phyloP scores from a whole-genome alignment of 176 grass and related monocot species.

The Juncus effusus region DNA sequence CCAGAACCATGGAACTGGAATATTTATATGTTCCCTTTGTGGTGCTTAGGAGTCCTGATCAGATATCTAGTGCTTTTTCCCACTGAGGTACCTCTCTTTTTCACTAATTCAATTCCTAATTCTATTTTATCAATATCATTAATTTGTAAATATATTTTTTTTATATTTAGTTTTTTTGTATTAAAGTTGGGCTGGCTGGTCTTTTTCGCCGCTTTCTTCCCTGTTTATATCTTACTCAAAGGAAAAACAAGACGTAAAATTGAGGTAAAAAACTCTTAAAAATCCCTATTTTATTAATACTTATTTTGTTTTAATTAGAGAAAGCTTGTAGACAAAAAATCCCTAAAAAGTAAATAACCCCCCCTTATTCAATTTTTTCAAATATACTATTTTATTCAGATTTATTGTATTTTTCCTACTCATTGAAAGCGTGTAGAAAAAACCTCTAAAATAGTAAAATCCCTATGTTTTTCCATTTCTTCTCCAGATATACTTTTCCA shows the following conservation, averaged over 20 bases:
- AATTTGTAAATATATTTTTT: constrained; percentile 36
- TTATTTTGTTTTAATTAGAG: constrained; percentile 41
- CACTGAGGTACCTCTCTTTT: constrained; percentile 47
- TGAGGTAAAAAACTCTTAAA: constrained; percentile 49
- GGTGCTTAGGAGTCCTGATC: constrained; percentile 85
- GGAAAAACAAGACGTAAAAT: constrained; percentile 57
- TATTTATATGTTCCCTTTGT: constrained; percentile 94
- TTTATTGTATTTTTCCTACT: too few relatives aligned
- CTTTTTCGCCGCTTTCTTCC: constrained; percentile 82
- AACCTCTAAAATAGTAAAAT: too few relatives aligned
- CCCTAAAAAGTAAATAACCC: too few relatives aligned
- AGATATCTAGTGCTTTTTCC: constrained; percentile 89
- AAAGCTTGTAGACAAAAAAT: constrained; percentile 97
- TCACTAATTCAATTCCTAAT: neutral
- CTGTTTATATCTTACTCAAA: constrained; percentile 45
- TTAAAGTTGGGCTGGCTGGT: constrained; percentile 2
- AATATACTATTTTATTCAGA: too few relatives aligned
- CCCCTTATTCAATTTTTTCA: too few relatives aligned
- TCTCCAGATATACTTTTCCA: too few relatives aligned
- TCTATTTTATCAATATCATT: neutral
- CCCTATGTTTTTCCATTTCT: too few relatives aligned
- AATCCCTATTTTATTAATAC: constrained; percentile 16
- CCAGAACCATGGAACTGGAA: constrained; percentile 99
- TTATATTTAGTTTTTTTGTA: constrained; percentile 69
- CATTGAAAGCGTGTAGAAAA: too few relatives aligned